Evolutionary conservation across 164 flowering plant species (phyloP).

Genomic region (Nymphaea thermarum): DNA sequence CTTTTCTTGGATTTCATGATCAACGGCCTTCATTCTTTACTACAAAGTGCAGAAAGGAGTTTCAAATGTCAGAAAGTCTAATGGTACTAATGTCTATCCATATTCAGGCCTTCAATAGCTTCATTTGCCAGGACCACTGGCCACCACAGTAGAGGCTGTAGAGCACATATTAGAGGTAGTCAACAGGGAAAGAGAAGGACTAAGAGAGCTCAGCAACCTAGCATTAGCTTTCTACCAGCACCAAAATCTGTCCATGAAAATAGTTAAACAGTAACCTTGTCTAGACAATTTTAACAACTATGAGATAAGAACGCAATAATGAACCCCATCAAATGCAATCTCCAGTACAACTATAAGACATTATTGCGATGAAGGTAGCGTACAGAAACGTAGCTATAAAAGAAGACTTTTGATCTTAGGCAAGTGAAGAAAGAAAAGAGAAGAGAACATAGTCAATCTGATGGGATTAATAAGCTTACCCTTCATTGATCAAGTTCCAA

Average conservation of each 20-base stretch:
- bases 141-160: not conserved
- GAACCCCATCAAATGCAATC: not conserved
- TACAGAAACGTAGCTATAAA: not conserved
- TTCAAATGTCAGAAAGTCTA: not conserved
- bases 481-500: conserved; percentile 75
- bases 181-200: not conserved
- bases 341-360: not conserved
- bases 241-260: too few relatives aligned
- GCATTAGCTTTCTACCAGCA: not conserved
- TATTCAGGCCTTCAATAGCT: not conserved
- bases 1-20: too few relatives aligned
- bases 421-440: not conserved
- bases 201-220: not conserved
- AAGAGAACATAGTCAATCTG: not conserved
- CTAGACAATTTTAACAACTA: too few relatives aligned
- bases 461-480: conserved; percentile 40
- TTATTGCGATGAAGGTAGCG: not conserved
- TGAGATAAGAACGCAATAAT: not conserved
- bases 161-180: not conserved
- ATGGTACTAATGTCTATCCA: not conserved
- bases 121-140: not conserved
- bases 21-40: too few relatives aligned
- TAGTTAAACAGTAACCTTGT: too few relatives aligned
- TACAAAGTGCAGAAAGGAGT: too few relatives aligned
- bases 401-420: not conserved